Percentiles rank a stretch among this genome's conserved stretches.
Evolutionary conservation across 2,329 filamentous ascomycete species (phyloP).

Genomic region (Calcarisporium arbuscula): DNA sequence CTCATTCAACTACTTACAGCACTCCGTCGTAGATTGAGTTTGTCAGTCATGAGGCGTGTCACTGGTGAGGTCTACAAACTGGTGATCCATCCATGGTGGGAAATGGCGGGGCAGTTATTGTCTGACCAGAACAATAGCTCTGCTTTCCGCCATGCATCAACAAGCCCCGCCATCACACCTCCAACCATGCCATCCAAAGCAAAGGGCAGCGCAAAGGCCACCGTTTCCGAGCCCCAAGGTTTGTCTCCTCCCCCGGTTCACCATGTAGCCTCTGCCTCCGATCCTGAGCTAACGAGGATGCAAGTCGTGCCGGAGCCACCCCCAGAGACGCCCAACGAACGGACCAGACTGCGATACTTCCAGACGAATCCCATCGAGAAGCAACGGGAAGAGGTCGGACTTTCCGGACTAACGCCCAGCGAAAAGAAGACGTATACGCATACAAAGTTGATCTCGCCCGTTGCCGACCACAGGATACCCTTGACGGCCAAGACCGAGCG

Average conservation of each 20-base stretch:
- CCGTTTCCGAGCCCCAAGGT: constrained; percentile 18
- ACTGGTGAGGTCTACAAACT: too few relatives aligned
- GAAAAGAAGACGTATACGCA: constrained; percentile 45
- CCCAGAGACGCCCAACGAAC: constrained; percentile 42
- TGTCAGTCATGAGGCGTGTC: too few relatives aligned
- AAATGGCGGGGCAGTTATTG: too few relatives aligned
- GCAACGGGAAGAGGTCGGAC: constrained; percentile 36
- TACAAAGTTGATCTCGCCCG: constrained; percentile 37
- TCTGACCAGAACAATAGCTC: too few relatives aligned
- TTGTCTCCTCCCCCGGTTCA: constrained; percentile 1
- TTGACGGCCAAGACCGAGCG: constrained; percentile 43
- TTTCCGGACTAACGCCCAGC: constrained; percentile 32
- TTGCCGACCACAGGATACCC: constrained; percentile 26
- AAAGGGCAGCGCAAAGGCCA: constrained; percentile 14
- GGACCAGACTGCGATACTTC: constrained; percentile 40
- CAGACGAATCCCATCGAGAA: constrained; percentile 44
- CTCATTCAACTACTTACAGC: too few relatives aligned
- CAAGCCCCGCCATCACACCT: constrained; percentile 12
- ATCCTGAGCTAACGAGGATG: not conserved
- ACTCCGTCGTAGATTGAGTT: too few relatives aligned
- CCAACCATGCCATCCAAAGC: constrained; percentile 18
- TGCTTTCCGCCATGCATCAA: too few relatives aligned
- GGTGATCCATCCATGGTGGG: too few relatives aligned
- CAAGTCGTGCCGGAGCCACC: constrained; percentile 21
- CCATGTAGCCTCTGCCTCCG: not conserved